Percentiles rank a stretch among this genome's conserved stretches.
phyloP scores from a whole-genome alignment of 495 filamentous ascomycete genomes.

The Neurospora tetrasperma region DNA sequence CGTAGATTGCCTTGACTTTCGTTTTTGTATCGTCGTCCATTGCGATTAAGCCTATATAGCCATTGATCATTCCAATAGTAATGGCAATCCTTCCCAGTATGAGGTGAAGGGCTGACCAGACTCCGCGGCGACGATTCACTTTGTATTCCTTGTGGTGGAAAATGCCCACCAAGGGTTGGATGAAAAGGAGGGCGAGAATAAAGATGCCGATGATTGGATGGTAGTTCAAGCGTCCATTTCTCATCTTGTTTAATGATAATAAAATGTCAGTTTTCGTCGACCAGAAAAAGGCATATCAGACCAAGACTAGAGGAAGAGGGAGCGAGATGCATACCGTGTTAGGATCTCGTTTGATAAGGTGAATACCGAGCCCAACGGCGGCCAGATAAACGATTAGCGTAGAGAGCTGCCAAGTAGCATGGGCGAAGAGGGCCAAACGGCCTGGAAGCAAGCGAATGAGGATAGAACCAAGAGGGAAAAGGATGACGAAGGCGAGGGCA shows the following conservation, averaged over 20 bases:
- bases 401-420: constrained; percentile 47
- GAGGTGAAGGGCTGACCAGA: constrained; percentile 47
- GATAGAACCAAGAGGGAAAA: constrained; percentile 47
- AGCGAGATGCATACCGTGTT: constrained; percentile 8
- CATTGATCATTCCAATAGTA: constrained; percentile 57
- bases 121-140: constrained; percentile 32
- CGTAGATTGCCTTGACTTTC: background rate
- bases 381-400: constrained; percentile 39
- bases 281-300: no score
- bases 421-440: constrained; percentile 26
- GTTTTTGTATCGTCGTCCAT: background rate
- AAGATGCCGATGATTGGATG: constrained; percentile 52
- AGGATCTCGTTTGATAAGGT: constrained; percentile 27
- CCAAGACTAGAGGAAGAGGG: background rate
- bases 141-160: constrained; percentile 50
- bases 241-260: constrained; percentile 6
- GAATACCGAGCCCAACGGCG: constrained; percentile 52
- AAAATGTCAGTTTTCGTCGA: background rate
- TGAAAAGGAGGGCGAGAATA: constrained; percentile 38
- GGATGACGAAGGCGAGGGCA: constrained; percentile 33
- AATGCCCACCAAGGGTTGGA: constrained; percentile 53
- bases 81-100: constrained; percentile 52
- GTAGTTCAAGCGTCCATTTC: constrained; percentile 18
- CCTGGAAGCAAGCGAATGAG: constrained; percentile 40
- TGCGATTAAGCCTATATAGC: constrained; percentile 45